Evolutionary conservation across 2,329 filamentous ascomycete species (phyloP).

Genomic region (Epichloe sp.): DNA sequence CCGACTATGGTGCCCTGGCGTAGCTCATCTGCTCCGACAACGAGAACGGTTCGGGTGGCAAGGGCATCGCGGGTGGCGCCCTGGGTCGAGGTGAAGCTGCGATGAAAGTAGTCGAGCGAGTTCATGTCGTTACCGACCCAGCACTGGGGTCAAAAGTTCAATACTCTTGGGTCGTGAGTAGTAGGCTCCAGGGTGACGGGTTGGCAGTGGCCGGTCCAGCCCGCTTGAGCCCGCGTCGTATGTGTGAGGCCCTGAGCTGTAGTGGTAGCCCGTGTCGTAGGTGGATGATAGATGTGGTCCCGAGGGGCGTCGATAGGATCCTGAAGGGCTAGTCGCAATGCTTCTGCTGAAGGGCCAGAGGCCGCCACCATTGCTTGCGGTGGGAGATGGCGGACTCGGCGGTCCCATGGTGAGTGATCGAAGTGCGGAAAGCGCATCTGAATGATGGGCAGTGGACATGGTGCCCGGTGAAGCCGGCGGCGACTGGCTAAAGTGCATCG

Average conservation of each 20-base stretch:
- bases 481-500: conserved; percentile 38
- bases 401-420: conserved; percentile 41
- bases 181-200: conserved; percentile 39
- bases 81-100: conserved; percentile 29
- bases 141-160: conserved; percentile 48
- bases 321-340: conserved; percentile 37
- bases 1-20: conserved; percentile 78
- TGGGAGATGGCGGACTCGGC: conserved; percentile 42
- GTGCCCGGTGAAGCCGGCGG: conserved; percentile 35
- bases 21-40: conserved; percentile 82
- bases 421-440: conserved; percentile 39
- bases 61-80: conserved; percentile 23
- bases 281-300: conserved; percentile 34
- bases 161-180: conserved; percentile 48
- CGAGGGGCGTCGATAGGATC: conserved; percentile 32
- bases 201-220: conserved; percentile 43
- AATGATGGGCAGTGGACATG: conserved; percentile 16
- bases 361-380: conserved; percentile 25
- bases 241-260: conserved; percentile 25
- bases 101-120: conserved; percentile 8
- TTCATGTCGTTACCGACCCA: conserved; percentile 28
- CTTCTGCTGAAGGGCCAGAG: conserved; percentile 44
- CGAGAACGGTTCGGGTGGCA: conserved; percentile 55
- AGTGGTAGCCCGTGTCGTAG: conserved; percentile 32
- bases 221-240: conserved; percentile 20